phyloP scores from a whole-genome alignment of 1,284 basidiomycete genomes.

The Porphyrellus sp. region DNA sequence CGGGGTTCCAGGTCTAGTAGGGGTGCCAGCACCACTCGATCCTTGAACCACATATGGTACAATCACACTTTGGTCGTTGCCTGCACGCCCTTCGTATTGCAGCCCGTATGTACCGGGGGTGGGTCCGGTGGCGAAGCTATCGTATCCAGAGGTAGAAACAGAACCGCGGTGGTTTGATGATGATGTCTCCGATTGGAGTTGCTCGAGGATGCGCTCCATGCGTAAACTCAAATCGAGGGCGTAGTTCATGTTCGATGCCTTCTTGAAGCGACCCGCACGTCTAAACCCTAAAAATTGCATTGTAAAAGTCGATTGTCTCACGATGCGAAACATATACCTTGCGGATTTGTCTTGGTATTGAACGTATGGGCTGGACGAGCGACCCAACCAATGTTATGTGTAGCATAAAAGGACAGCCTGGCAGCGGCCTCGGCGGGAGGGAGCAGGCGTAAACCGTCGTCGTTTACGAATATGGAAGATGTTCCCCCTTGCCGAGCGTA shows the following conservation, averaged over 20 bases:
- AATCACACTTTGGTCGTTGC: constrained; percentile 27
- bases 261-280: constrained; percentile 88
- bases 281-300: constrained; percentile 50
- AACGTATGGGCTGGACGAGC: constrained; percentile 70
- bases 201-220: constrained; percentile 49
- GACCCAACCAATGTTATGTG: constrained; percentile 81
- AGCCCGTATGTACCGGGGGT: constrained; percentile 29
- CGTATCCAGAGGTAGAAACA: constrained; percentile 22
- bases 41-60: constrained; percentile 15
- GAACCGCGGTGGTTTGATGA: constrained; percentile 27
- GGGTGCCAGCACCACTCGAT: constrained; percentile 24
- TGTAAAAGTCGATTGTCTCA: background rate
- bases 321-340: constrained; percentile 11
- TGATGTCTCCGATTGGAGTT: constrained; percentile 32
- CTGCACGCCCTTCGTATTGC: constrained; percentile 30
- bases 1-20: constrained; percentile 26
- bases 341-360: constrained; percentile 37
- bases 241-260: constrained; percentile 89
- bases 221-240: constrained; percentile 68
- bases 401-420: constrained; percentile 72
- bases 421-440: constrained; percentile 56
- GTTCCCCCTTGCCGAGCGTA: constrained; percentile 82
- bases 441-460: constrained; percentile 72
- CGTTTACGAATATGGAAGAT: constrained; percentile 72
- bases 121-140: constrained; percentile 14